Base-by-base conservation (phyloP, 2,329 filamentous ascomycete genomes). In the Didymosphaeria variabile region DNA sequence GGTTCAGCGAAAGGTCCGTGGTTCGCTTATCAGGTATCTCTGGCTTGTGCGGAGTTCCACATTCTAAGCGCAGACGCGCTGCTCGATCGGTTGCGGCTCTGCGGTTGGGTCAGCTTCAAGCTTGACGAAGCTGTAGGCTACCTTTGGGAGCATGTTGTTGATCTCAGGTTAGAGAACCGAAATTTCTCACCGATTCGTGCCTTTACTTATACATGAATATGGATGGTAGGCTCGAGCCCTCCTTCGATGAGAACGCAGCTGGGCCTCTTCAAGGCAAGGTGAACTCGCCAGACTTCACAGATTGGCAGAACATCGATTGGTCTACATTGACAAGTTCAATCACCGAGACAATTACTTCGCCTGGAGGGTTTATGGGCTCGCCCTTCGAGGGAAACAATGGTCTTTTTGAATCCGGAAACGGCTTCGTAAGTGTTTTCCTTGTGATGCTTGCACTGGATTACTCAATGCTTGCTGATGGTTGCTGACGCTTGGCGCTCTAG, bases 81-180 rank as follows among this genome's bases (percentile, higher is more conserved):
- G 1, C 71, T 79, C 29, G 64, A 58, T 50, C 68, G 72, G 42
- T 62, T 79, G n/a, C 71, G 73, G 42, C 51, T 72, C 26, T 79
- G 74, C 56, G 74, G 75, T 53, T 79, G 76, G 76, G 76, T 78
- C 57, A 72, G 69, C 61, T 77, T 73, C 66, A 77, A 77, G 63
- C 71, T 78, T 19, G 72, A 76, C 49, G 61, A 69, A 54, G 73
- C 73, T 57, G 74, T 73, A 34, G 58, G 62, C 45, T 53, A 66
- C 44, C 59, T 78, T 23, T 78, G 75, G 75, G 66, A 67, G 34
- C 66, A 62, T 32, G 75, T 77, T 47, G 57, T 72, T 60, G 59
- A 71, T 66, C 60, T 73, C 70, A 77, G 76, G 75, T 78, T 70
- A 77, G 75, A 76, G 57, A 62, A 69, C 68, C 69, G 65, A 42